phyloP scores from a whole-genome alignment of 108 stramenopile species.

The Phaeodactylum tricornutum region DNA sequence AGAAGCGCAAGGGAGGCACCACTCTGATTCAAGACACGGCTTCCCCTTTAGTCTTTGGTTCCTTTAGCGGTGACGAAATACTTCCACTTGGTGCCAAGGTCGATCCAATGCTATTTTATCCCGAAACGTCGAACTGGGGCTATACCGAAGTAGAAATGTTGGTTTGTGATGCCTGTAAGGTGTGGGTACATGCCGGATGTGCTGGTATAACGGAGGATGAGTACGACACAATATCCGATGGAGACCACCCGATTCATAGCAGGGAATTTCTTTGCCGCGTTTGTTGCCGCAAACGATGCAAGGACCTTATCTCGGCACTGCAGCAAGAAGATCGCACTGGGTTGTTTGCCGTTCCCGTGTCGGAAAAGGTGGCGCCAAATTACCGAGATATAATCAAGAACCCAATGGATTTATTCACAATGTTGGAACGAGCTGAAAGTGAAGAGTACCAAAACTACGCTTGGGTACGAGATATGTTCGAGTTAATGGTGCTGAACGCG shows the following conservation, averaged over 20 bases:
- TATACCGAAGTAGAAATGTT: conserved; percentile 61
- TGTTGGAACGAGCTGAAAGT: conserved; percentile 37
- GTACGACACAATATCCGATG: conserved; percentile 36
- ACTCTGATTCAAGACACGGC: conserved; percentile 15
- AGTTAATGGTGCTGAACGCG: conserved; percentile 80
- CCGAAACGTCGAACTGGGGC: conserved; percentile 49
- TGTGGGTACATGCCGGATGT: conserved; percentile 79
- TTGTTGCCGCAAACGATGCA: conserved; percentile 40
- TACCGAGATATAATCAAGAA: conserved; percentile 85
- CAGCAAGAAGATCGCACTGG: conserved; percentile 40
- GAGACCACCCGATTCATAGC: conserved; percentile 45
- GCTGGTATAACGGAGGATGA: conserved; percentile 40
- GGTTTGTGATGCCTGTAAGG: conserved; percentile 52
- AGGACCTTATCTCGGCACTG: conserved; percentile 30
- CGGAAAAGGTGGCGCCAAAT: conserved; percentile 77
- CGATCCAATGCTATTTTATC: conserved; percentile 38
- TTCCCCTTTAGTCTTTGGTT: not conserved
- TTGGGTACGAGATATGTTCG: conserved; percentile 70
- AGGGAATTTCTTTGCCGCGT: conserved; percentile 47
- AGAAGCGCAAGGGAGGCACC: conserved; percentile 31
- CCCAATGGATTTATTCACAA: conserved; percentile 96
- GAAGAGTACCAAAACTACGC: conserved; percentile 61
- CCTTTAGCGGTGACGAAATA: conserved; percentile 3
- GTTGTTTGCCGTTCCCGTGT: conserved; percentile 77
- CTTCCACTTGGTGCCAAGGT: conserved; percentile 27